A percentile compares a stretch with the other conserved stretches of the same genome.
These are phyloP conservation scores for Microdochium trichocladiopsis DNA, from an alignment of 2,329 filamentous ascomycete genomes.

Conservation along the genomic window DNA sequence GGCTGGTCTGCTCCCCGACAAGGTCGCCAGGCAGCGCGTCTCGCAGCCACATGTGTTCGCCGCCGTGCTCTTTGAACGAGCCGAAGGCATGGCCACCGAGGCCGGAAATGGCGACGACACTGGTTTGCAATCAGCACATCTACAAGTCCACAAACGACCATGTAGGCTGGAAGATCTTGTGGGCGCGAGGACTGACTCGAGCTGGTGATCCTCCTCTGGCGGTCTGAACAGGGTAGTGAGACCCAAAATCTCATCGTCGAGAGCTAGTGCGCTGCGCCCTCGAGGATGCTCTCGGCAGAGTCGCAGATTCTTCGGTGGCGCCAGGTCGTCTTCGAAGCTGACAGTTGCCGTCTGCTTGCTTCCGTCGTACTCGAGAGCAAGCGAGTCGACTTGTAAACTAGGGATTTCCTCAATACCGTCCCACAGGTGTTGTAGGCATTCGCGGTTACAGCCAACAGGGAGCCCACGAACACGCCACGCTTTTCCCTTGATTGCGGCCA, in stretches of 20 bases:
- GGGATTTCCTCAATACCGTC: background rate
- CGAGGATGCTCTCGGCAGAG: background rate
- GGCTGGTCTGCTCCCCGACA: background rate
- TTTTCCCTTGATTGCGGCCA: background rate
- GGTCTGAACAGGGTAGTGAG: background rate
- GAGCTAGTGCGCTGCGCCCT: background rate
- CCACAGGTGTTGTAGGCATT: background rate
- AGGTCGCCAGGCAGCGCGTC: slow-evolving; percentile 16
- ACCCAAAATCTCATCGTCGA: background rate
- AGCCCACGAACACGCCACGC: background rate
- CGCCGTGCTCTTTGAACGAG: slow-evolving; percentile 19
- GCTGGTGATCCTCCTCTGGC: background rate
- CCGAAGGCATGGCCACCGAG: slow-evolving; percentile 20
- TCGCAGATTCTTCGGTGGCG: background rate
- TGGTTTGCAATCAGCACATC: too few species aligned
- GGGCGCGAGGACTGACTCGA: background rate
- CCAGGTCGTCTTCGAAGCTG: background rate
- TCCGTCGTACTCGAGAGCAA: background rate
- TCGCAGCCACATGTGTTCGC: slow-evolving; percentile 19
- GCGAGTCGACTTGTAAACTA: background rate
- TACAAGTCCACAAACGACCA: slow-evolving; percentile 10
- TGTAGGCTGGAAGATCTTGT: background rate
- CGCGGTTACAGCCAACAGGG: background rate
- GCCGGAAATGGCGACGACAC: too few species aligned
- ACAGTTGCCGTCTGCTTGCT: background rate